A percentile compares a stretch with the other conserved stretches of the same genome.
phyloP scores from a whole-genome alignment of 768 basidiomycete species.

The Amanita muscaria region DNA sequence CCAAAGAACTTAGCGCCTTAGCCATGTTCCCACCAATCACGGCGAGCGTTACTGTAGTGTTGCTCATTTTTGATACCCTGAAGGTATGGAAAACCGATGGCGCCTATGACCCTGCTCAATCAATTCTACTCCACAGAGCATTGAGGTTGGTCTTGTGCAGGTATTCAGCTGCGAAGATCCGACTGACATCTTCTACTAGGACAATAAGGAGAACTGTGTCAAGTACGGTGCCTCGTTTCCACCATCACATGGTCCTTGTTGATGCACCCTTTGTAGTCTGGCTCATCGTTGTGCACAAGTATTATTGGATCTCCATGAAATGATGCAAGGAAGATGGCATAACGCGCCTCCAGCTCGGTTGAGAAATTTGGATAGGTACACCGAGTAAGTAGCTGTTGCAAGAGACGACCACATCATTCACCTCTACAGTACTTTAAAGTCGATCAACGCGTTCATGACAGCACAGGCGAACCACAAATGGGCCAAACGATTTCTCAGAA shows the following conservation, averaged over 20 bases:
- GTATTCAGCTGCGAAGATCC: neutral
- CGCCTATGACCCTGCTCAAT: neutral
- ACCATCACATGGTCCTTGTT: neutral
- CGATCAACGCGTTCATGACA: conserved; percentile 32
- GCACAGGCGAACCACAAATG: conserved; percentile 31
- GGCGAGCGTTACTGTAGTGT: conserved; percentile 30
- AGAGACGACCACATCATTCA: neutral
- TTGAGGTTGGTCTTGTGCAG: conserved; percentile 17
- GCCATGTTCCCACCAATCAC: conserved; percentile 33
- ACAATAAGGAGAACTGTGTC: conserved; percentile 31
- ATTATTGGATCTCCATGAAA: conserved; percentile 32
- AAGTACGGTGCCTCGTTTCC: conserved; percentile 10
- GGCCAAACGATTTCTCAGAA: conserved; percentile 31
- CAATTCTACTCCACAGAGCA: conserved; percentile 7
- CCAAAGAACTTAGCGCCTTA: conserved; percentile 18
- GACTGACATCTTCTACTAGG: conserved; percentile 10
- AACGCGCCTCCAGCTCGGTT: conserved; percentile 30
- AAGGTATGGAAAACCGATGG: conserved; percentile 26
- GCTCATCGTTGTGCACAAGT: conserved; percentile 34
- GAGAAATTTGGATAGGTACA: conserved; percentile 32
- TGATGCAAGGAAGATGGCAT: conserved; percentile 38
- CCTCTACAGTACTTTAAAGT: conserved; percentile 26
- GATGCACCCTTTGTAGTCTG: conserved; percentile 8
- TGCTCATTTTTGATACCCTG: conserved; percentile 36
- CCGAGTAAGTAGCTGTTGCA: conserved; percentile 22